These are phyloP conservation scores for Cyathus striatus DNA, from an alignment of 768 basidiomycete genomes.

Conservation along the genomic window DNA sequence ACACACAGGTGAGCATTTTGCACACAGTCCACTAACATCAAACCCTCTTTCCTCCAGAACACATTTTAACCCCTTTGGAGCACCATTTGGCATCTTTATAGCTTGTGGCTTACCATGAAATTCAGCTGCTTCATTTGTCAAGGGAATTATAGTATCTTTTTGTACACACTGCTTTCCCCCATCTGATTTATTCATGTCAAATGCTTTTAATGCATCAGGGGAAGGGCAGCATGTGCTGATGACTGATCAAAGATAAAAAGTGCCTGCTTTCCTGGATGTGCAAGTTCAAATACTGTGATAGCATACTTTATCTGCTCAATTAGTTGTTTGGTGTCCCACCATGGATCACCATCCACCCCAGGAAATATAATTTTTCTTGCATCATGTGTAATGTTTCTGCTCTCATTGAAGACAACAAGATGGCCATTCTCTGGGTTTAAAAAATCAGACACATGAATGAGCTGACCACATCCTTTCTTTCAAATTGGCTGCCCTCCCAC, in stretches of 20 bases:
- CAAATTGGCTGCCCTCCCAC: slow-evolving; percentile 15
- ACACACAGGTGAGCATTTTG: slow-evolving; percentile 6
- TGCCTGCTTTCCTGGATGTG: slow-evolving; percentile 21
- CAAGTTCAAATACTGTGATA: slow-evolving; percentile 27
- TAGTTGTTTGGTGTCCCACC: slow-evolving; percentile 31
- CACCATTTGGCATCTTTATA: slow-evolving; percentile 24
- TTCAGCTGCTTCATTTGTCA: slow-evolving; percentile 19
- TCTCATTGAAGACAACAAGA: slow-evolving; percentile 16
- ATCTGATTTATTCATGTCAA: slow-evolving; percentile 34
- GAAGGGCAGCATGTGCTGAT: slow-evolving; percentile 31
- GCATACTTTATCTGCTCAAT: slow-evolving; percentile 24
- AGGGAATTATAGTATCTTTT: slow-evolving; percentile 30
- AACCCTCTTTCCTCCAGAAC: not conserved
- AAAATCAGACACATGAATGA: slow-evolving; percentile 37
- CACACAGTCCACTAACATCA: not conserved
- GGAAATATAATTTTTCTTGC: slow-evolving; percentile 31
- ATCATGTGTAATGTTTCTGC: slow-evolving; percentile 19
- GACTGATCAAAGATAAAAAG: slow-evolving; percentile 38
- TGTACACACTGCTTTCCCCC: slow-evolving; percentile 30
- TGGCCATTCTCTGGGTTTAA: slow-evolving; percentile 26
- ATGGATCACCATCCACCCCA: slow-evolving; percentile 27
- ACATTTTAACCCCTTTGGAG: slow-evolving; percentile 2
- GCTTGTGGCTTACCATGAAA: slow-evolving; percentile 22
- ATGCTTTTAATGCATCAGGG: slow-evolving; percentile 32
- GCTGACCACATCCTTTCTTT: slow-evolving; percentile 24